These are phyloP conservation scores for Neurospora pannonica DNA, from an alignment of 495 filamentous ascomycete species.

Conservation along the genomic window DNA sequence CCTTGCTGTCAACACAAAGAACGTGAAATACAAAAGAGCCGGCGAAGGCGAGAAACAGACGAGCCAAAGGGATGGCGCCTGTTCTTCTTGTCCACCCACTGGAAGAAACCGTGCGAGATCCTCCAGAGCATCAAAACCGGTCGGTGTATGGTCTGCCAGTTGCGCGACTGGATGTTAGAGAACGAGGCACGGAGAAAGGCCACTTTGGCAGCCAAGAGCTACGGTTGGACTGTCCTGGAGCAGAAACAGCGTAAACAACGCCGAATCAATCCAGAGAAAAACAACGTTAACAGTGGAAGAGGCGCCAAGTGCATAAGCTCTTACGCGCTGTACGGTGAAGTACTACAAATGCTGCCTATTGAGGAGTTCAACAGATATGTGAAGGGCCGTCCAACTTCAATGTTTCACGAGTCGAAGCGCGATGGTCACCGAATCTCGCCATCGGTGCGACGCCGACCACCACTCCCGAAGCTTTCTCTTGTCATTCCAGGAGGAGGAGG, in stretches of 20 bases:
- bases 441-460: background rate
- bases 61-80: background rate
- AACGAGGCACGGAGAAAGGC: background rate
- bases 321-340: background rate
- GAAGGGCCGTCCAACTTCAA: background rate
- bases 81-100: background rate
- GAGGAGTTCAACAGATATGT: background rate
- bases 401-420: background rate
- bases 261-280: background rate
- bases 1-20: background rate
- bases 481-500: background rate
- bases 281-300: background rate
- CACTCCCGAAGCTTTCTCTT: background rate
- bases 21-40: background rate
- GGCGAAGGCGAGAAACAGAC: background rate
- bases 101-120: background rate
- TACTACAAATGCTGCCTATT: background rate
- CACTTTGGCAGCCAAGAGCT: background rate
- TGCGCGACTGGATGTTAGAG: background rate
- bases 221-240: background rate
- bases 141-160: background rate
- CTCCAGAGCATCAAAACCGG: background rate
- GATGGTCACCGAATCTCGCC: background rate
- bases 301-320: background rate
- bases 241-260: background rate